Base-by-base conservation (phyloP, 345 rosid species). In the Gossypium australe region DNA sequence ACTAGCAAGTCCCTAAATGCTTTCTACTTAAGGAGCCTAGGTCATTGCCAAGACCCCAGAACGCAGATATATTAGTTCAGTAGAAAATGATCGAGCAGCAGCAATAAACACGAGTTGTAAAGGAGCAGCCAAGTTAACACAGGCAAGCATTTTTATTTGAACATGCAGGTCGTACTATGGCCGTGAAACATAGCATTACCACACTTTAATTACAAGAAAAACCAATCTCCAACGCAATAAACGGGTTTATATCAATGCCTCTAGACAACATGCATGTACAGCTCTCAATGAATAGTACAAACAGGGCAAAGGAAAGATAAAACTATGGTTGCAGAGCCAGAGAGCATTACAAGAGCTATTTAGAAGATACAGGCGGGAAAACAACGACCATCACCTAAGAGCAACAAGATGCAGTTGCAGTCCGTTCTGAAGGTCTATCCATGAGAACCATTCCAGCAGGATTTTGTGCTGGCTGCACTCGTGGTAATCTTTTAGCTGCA, bases 401-500 rank as follows among this genome's bases (percentile, higher is more conserved):
- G 80, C 99, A 95, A 78, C 99, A 95, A 8, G 99, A 87, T 83
- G 96, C 82, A 67, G 80, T 77, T 11, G 80, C 92, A 10, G 91
- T 78, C 82, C 90, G 88, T 61, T 90, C 96, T 25, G 86, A 84
- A 29, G 92, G 86, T 80, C 92, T 86, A 61, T 93, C 96, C 83
- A 87, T 89, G 24, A 95, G 88, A 85, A 93, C 93, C 98, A 92
- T 89, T 73, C 98, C 97, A 0, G 96, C 78, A 7, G 94, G 93
- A 78, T 91, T 91, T 75, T 85, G 94, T 22, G 92, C 84, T 43
- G 97, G 94, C 82, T 93, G 98, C 76, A 90, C 93, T 62, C 92
- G 85, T 27, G 98, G 97, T 77, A 93, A 82, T 60, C 88, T 87
- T 86, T 83, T 95, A 16, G 98, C 98, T 95, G 93, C 44, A 74